Base-by-base conservation (phyloP, 306 rosid genomes). In the Cicer yamashitae region DNA sequence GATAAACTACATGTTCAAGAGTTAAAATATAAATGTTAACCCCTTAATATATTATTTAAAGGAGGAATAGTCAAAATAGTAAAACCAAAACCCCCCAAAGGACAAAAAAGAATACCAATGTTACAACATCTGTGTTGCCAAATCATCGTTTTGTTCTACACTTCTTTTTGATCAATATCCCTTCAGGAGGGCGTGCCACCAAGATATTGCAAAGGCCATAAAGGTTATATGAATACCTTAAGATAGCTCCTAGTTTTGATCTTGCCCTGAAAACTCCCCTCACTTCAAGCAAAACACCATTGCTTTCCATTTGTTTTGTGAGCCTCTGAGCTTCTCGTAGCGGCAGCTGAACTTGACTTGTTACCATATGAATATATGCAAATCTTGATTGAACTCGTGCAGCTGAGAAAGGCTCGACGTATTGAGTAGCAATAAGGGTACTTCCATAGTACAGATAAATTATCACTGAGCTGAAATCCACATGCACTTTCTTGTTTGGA, bases 401-500 rank as follows among this genome's bases (percentile, higher is more conserved):
- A 38, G 98, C 96, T 0, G 96, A 86, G 78, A 96, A 92, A 3
- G 99, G 93, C 8, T 86, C 85, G 8, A 96, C 78, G 67, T 84
- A 88, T 47, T 88, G 92, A 6, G 90, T 44, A 15, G 96, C 91
- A 45, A 96, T 61, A 14, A 88, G 90, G 63, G 97, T 88, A 11
- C 77, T 75, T 38, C 93, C 99, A 7, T 88, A 92, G 80, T 90
- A 84, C 1, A 91, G 81, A 73, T 84, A 77, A n/a, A 96, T 58
- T 30, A 1, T 75, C 77, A 91, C 83, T 15, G 84, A 80, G 83
- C 91, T 92, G 87, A 87, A 96, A 70, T 90, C 92, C 50, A 96
- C 88, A 11, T 83, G 87, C 0, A 89, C 96, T 79, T 88, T 96
- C 86, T 83, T 89, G 88, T 92, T 96, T 48, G 99, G 99, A 51